Evolutionary conservation across 495 filamentous ascomycete species (phyloP).

Genomic region (Clavariopsis aquatica): DNA sequence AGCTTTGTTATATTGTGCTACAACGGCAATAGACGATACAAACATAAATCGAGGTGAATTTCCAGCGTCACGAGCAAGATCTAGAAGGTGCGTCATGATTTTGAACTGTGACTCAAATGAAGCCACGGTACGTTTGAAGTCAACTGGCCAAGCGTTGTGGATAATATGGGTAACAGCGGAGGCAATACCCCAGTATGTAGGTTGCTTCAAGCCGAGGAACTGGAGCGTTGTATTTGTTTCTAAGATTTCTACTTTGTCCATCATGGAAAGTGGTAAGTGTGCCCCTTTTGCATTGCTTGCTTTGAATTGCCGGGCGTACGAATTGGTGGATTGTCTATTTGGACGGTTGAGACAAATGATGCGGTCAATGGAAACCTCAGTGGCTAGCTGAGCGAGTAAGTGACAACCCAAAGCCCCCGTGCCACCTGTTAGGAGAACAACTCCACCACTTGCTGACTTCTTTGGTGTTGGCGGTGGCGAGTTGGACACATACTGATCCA

Average conservation of each 20-base stretch:
- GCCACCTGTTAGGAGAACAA: constrained; percentile 13
- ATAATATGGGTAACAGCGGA: constrained; percentile 45
- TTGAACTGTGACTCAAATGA: constrained; percentile 45
- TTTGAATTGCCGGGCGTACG: neutral
- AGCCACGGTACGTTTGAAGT: constrained; percentile 39
- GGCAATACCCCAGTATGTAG: constrained; percentile 13
- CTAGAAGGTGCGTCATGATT: constrained; percentile 41
- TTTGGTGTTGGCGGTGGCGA: neutral
- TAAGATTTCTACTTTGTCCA: constrained; percentile 4
- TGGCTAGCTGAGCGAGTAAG: neutral
- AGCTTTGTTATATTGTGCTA: neutral
- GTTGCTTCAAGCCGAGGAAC: constrained; percentile 3
- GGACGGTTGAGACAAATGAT: constrained; percentile 14
- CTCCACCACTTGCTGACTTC: no score
- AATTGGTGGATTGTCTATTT: no score
- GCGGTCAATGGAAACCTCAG: neutral
- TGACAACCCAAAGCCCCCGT: constrained; percentile 12
- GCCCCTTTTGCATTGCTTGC: neutral
- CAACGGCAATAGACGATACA: constrained; percentile 32
- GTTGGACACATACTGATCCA: neutral
- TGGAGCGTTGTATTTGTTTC: neutral
- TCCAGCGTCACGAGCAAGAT: constrained; percentile 26
- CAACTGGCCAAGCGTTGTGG: constrained; percentile 50
- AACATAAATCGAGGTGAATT: constrained; percentile 17
- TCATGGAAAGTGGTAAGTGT: neutral